These are phyloP conservation scores for Lyophyllum shimeji DNA, from an alignment of 768 basidiomycete species.

Conservation along the genomic window DNA sequence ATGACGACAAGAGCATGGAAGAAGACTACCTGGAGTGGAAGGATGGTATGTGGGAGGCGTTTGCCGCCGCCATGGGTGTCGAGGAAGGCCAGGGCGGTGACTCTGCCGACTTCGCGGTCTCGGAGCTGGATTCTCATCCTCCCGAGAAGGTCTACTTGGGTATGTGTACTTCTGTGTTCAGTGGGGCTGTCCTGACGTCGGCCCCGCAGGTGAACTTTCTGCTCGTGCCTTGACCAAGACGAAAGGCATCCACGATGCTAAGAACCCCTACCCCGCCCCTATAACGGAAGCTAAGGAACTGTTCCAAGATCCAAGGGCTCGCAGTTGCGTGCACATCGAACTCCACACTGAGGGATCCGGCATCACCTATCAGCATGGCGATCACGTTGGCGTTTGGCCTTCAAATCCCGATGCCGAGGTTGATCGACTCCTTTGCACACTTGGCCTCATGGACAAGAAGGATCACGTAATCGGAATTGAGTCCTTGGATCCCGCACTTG, in stretches of 20 bases:
- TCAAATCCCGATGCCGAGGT: conserved; percentile 92
- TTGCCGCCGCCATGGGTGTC: conserved; percentile 78
- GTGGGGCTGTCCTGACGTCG: conserved; percentile 14
- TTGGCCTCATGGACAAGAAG: conserved; percentile 81
- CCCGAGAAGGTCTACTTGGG: conserved; percentile 92
- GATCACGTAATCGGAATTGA: conserved; percentile 88
- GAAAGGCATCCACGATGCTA: conserved; percentile 95
- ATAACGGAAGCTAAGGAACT: conserved; percentile 78
- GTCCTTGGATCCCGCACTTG: conserved; percentile 95
- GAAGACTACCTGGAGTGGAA: conserved; percentile 99
- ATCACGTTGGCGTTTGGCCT: conserved; percentile 98
- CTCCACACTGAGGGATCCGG: conserved; percentile 93
- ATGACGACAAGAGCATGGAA: conserved; percentile 99
- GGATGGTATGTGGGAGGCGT: conserved; percentile 93
- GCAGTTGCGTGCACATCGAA: conserved; percentile 95
- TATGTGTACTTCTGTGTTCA: conserved; percentile 30
- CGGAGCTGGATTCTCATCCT: conserved; percentile 73
- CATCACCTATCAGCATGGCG: conserved; percentile 98
- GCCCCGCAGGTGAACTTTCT: conserved; percentile 79
- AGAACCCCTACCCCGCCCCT: conserved; percentile 94
- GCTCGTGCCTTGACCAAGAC: conserved; percentile 91
- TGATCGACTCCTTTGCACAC: conserved; percentile 79
- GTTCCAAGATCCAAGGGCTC: conserved; percentile 67
- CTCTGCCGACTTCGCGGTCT: conserved; percentile 89
- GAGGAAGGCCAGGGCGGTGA: conserved; percentile 98